A percentile compares a stretch with the other conserved stretches of the same genome.
phyloP scores from a whole-genome alignment of 1,284 basidiomycete genomes.

The Cystobasidium pallidum region DNA sequence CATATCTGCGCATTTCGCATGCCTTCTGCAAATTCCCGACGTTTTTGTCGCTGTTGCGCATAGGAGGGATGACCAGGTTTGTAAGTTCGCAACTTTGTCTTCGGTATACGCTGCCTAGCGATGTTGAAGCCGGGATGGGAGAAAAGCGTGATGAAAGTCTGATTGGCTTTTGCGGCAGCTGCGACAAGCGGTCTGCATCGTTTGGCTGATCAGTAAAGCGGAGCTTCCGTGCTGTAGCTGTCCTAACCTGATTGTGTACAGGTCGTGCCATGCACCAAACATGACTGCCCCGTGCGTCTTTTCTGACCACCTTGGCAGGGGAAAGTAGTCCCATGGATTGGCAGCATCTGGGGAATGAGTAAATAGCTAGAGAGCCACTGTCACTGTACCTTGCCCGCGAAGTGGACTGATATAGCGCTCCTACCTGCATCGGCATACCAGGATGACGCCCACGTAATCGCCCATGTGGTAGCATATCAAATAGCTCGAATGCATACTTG shows the following conservation, averaged over 20 bases:
- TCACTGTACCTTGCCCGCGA: neutral
- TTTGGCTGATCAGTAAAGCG: neutral
- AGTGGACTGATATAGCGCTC: neutral
- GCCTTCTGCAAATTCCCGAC: constrained; percentile 31
- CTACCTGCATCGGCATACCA: constrained; percentile 23
- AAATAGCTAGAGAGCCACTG: constrained; percentile 3
- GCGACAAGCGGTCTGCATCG: constrained; percentile 8
- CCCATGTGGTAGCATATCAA: constrained; percentile 26
- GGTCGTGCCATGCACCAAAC: constrained; percentile 24
- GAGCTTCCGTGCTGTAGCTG: neutral
- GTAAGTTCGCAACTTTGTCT: constrained; percentile 32
- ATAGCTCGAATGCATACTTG: constrained; percentile 40
- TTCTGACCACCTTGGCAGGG: constrained; percentile 15
- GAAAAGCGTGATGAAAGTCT: constrained; percentile 34
- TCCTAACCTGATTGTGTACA: constrained; percentile 33
- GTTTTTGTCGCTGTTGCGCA: constrained; percentile 17
- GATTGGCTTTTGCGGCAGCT: constrained; percentile 9
- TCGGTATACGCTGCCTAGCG: constrained; percentile 3
- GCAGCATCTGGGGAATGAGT: constrained; percentile 39
- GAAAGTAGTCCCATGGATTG: constrained; percentile 43
- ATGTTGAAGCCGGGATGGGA: constrained; percentile 38
- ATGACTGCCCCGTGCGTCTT: constrained; percentile 31
- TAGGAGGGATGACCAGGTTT: constrained; percentile 34
- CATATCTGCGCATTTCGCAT: constrained; percentile 36
- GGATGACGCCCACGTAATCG: constrained; percentile 13